phyloP scores from a whole-genome alignment of 768 basidiomycete genomes.

The Mycena kentingensis region DNA sequence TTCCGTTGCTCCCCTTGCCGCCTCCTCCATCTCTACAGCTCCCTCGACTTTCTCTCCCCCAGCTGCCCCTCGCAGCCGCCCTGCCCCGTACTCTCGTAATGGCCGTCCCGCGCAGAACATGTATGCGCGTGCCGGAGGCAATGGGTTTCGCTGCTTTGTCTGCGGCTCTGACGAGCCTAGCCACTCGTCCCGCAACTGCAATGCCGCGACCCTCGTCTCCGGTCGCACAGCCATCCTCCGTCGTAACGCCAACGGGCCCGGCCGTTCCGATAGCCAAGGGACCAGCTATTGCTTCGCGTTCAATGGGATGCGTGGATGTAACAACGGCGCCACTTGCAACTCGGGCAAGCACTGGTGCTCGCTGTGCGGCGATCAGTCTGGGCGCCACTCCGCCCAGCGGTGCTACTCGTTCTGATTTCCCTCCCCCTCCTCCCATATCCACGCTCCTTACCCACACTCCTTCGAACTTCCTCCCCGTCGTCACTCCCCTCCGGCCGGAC shows the following conservation, averaged over 20 bases:
- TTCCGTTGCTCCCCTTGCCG: no score
- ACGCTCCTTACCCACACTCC: no score
- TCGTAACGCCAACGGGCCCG: background rate
- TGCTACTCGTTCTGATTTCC: conserved; percentile 20
- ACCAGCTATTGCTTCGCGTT: conserved; percentile 17
- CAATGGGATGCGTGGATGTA: conserved; percentile 11
- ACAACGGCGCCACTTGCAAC: background rate
- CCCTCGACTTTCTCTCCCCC: no score
- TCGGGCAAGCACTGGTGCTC: conserved; percentile 19
- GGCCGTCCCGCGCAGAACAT: no score
- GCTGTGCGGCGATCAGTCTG: conserved; percentile 13
- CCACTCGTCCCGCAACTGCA: conserved; percentile 10
- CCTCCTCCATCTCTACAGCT: no score
- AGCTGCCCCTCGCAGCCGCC: no score
- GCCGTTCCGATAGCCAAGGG: conserved; percentile 4
- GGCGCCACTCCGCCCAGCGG: conserved; percentile 20
- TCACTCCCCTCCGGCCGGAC: conserved; percentile 26
- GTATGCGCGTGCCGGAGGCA: no score
- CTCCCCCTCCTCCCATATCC: no score
- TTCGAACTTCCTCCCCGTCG: conserved; percentile 21
- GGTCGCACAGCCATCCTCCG: conserved; percentile 8
- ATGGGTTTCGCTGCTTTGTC: conserved; percentile 13
- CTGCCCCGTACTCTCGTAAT: no score
- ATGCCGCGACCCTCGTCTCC: conserved; percentile 2
- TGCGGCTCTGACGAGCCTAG: conserved; percentile 1